phyloP scores from a whole-genome alignment of 129 eudicot species.

The Helianthus tuberosus region DNA sequence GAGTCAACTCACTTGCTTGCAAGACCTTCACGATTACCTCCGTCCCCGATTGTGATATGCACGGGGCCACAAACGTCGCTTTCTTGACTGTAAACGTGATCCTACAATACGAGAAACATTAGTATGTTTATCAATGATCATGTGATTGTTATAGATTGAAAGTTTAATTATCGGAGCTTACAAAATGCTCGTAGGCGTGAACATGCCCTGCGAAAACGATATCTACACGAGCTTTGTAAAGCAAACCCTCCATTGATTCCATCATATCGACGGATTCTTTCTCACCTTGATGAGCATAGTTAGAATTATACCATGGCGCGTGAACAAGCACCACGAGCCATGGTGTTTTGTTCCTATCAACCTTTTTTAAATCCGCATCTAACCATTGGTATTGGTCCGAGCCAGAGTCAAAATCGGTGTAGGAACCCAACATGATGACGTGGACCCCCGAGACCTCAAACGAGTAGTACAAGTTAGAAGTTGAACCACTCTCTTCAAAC shows the following conservation, averaged over 20 bases:
- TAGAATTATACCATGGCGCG: slow-evolving; percentile 83
- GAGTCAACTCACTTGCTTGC: slow-evolving; percentile 46
- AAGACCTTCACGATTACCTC: slow-evolving; percentile 74
- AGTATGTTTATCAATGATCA: not conserved
- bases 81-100: slow-evolving; percentile 52
- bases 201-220: slow-evolving; percentile 78
- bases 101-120: slow-evolving; percentile 28
- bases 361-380: slow-evolving; percentile 46
- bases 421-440: slow-evolving; percentile 79
- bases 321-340: slow-evolving; percentile 72
- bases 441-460: slow-evolving; percentile 70
- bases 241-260: slow-evolving; percentile 63
- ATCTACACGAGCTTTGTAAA: slow-evolving; percentile 61
- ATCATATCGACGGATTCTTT: slow-evolving; percentile 51
- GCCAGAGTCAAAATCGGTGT: slow-evolving; percentile 52
- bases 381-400: slow-evolving; percentile 78
- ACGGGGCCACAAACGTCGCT: slow-evolving; percentile 56
- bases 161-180: slow-evolving; percentile 24
- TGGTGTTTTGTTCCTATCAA: slow-evolving; percentile 64
- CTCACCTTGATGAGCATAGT: slow-evolving; percentile 75
- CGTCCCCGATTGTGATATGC: slow-evolving; percentile 72
- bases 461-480: slow-evolving; percentile 66
- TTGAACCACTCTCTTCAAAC: slow-evolving; percentile 62
- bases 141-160: not conserved
- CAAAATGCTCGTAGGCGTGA: slow-evolving; percentile 84